phyloP scores from a whole-genome alignment of 2,329 filamentous ascomycete species.

The Pestalotiopsis sp. region DNA sequence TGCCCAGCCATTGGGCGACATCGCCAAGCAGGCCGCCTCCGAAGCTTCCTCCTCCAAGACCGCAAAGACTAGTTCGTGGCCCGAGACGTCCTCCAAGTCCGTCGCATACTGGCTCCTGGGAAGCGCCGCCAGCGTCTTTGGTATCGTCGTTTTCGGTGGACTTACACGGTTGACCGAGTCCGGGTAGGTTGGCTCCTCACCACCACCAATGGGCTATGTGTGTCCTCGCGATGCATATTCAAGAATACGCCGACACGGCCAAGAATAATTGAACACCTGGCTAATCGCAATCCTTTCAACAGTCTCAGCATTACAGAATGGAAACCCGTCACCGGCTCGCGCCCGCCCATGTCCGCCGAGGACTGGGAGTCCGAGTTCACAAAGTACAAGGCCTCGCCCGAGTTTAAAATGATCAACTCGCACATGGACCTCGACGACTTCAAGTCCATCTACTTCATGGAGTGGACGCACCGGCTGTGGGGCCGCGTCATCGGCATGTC shows the following conservation, averaged over 20 bases:
- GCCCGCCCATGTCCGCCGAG: constrained; percentile 75
- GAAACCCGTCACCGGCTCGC: constrained; percentile 90
- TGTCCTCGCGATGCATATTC: neutral
- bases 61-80: constrained; percentile 41
- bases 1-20: constrained; percentile 23
- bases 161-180: constrained; percentile 94
- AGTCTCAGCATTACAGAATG: constrained; percentile 95
- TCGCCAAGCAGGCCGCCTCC: constrained; percentile 11
- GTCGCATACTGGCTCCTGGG: constrained; percentile 93
- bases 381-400: constrained; percentile 89
- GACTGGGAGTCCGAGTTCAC: constrained; percentile 94
- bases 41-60: constrained; percentile 17
- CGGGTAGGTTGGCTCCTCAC: constrained; percentile 59
- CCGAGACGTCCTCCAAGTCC: constrained; percentile 68
- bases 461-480: constrained; percentile 96
- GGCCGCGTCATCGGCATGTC: constrained; percentile 88
- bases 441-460: constrained; percentile 99
- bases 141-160: constrained; percentile 93
- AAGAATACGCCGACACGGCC: neutral
- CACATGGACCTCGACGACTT: constrained; percentile 93
- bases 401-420: constrained; percentile 90
- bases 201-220: too few species aligned
- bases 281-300: constrained; percentile 33
- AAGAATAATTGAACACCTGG: neutral
- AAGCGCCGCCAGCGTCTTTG: constrained; percentile 91